Percentiles rank a stretch among this genome's conserved stretches.
These are phyloP conservation scores for Capsella bursapastoris DNA, from an alignment of 345 rosid species.

Conservation along the genomic window DNA sequence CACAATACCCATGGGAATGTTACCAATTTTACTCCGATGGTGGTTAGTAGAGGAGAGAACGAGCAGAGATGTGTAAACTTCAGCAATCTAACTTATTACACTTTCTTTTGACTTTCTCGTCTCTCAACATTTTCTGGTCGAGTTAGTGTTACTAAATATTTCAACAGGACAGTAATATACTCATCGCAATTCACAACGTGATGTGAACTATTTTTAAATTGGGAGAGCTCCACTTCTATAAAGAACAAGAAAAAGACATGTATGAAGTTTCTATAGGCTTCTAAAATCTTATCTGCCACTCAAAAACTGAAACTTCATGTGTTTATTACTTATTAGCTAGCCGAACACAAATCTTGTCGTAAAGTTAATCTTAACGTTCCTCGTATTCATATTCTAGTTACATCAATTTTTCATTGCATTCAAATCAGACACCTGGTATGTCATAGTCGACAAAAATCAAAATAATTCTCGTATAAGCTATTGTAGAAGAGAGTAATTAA, in stretches of 20 bases:
- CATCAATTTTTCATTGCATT: neutral
- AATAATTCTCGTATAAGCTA: neutral
- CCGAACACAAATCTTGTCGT: neutral
- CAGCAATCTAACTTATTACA: constrained; percentile 29
- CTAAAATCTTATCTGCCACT: neutral
- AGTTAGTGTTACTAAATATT: constrained; percentile 22
- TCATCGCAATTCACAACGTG: neutral
- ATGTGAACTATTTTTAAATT: neutral
- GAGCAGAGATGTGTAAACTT: constrained; percentile 37
- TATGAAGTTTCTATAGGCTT: neutral
- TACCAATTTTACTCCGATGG: constrained; percentile 30
- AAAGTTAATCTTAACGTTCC: neutral
- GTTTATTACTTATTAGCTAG: neutral
- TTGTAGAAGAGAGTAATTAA: constrained; percentile 1
- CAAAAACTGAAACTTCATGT: too few species aligned
- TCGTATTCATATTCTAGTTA: neutral
- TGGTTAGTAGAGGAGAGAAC: constrained; percentile 29
- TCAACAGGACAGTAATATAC: neutral
- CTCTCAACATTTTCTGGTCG: neutral
- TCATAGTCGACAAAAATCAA: neutral
- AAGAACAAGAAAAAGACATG: neutral
- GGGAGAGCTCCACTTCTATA: neutral
- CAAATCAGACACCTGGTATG: neutral
- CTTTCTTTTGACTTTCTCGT: constrained; percentile 4
- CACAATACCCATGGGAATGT: constrained; percentile 1